These are phyloP conservation scores for Podospora conica DNA, from an alignment of 495 filamentous ascomycete genomes.

Conservation along the genomic window DNA sequence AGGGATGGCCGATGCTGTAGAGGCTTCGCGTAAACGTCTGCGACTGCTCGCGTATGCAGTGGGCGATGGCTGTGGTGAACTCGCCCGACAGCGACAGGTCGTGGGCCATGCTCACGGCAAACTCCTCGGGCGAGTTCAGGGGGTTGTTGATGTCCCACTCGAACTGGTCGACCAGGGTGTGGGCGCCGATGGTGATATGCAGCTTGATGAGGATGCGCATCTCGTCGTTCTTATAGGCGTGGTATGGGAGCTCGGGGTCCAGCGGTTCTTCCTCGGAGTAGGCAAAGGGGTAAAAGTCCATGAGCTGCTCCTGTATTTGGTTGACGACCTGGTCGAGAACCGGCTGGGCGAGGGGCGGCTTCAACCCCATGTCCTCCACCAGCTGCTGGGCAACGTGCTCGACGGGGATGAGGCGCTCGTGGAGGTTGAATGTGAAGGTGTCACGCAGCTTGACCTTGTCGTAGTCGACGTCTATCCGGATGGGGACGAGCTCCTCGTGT, in stretches of 20 bases:
- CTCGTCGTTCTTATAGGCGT: slow-evolving; percentile 95
- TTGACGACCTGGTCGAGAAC: slow-evolving; percentile 71
- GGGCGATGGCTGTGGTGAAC: slow-evolving; percentile 95
- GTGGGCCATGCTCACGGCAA: slow-evolving; percentile 78
- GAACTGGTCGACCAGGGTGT: slow-evolving; percentile 93
- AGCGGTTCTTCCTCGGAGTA: slow-evolving; percentile 85
- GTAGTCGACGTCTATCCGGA: slow-evolving; percentile 89
- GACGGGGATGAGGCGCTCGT: slow-evolving; percentile 72
- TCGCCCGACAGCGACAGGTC: slow-evolving; percentile 92
- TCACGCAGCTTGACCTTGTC: slow-evolving; percentile 94
- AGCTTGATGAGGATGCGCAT: slow-evolving; percentile 94
- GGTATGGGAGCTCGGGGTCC: slow-evolving; percentile 84
- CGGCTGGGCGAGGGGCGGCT: slow-evolving; percentile 55
- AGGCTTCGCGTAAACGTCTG: slow-evolving; percentile 91
- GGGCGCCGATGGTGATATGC: slow-evolving; percentile 94
- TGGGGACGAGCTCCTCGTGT: slow-evolving; percentile 82
- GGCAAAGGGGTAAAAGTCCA: slow-evolving; percentile 86
- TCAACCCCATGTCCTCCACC: slow-evolving; percentile 82
- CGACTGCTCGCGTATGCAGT: slow-evolving; percentile 90
- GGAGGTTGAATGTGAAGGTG: slow-evolving; percentile 97
- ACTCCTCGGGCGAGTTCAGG: slow-evolving; percentile 86
- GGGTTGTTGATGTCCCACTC: slow-evolving; percentile 99
- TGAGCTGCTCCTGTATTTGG: slow-evolving; percentile 82
- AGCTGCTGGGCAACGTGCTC: slow-evolving; percentile 82
- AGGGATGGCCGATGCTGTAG: slow-evolving; percentile 87